Base-by-base conservation (phyloP, 2,329 filamentous ascomycete species). In the Cercospora zeina region DNA sequence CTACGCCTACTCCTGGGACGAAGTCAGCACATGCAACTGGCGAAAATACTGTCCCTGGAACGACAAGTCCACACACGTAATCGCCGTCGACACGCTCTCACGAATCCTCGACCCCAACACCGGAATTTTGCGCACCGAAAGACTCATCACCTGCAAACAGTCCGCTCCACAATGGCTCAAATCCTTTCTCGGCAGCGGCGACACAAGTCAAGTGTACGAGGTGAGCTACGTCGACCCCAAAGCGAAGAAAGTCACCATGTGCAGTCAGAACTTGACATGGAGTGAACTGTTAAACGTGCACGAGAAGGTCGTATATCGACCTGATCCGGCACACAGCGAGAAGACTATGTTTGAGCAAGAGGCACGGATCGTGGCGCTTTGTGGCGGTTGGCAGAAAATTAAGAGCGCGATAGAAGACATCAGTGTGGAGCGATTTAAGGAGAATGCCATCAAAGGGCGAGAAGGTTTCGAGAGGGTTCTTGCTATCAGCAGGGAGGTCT, bases 1-100 rank as follows among this genome's bases (percentile, higher is more conserved):
- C 65, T 99, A 96, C 80, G 85, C 96, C 81, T 99, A 99, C 83
- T 96, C 93, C 50, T 99, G 95, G 95, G 91, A 96, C 74, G 93
- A 97, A 78, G 95, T 99, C 36, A 96, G 92, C 27, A 92, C 91
- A 13, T 92, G 90, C 75, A 99, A 99, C 84, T 99, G 95, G 95
- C 89, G 88, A 71, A 99, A 99, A 78, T 99, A 99, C 80, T 96
- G 91, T 73, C 93, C 93, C 19, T 97, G 95, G 70, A 99, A 99
- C 81, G 90, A 97, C 77, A 95, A 96, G 80, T 93, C 90, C n/a
- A 91, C 92, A 42, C 95, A 99, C 78, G 95, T 99, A 69, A 87
- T 96, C 68, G 93, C 91, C 69, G 95, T 97, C 73, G 95, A 99
- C 80, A 97, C 93, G 13, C 79, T 99, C 71, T 89, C 87, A 58